Evolutionary conservation across 2,329 filamentous ascomycete species (phyloP).

Genomic region (Coniochaeta sp.): DNA sequence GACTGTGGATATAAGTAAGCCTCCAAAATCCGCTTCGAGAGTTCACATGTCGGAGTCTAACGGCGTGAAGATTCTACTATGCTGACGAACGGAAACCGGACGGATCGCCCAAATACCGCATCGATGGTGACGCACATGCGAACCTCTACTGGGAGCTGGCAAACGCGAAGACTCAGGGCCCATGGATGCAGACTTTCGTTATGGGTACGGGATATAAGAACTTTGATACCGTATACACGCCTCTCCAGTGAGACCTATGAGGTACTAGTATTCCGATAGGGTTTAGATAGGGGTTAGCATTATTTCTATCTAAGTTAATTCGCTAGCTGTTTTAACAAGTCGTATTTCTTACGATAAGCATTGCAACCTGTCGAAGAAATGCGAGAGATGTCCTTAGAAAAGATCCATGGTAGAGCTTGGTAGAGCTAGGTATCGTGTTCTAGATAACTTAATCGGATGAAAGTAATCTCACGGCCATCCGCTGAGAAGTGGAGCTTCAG

Average conservation of each 20-base stretch:
- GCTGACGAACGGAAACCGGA: conserved; percentile 1
- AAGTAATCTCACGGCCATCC: no score
- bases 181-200: conserved; percentile 3
- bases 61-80: conserved; percentile 2
- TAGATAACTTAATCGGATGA: no score
- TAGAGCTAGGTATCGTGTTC: no score
- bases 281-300: neutral
- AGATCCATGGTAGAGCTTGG: no score
- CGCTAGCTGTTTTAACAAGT: no score
- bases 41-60: neutral
- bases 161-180: neutral
- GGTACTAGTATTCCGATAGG: neutral
- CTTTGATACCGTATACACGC: neutral
- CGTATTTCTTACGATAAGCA: no score
- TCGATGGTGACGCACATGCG: conserved; percentile 1
- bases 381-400: no score
- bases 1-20: neutral
- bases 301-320: neutral
- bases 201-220: neutral
- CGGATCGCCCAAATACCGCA: neutral
- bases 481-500: no score
- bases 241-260: neutral
- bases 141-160: neutral
- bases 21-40: neutral
- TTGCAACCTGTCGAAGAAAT: no score